Percentiles rank a stretch among this genome's conserved stretches.
phyloP scores from a whole-genome alignment of 306 rosid species.

The Inga oerstediana region DNA sequence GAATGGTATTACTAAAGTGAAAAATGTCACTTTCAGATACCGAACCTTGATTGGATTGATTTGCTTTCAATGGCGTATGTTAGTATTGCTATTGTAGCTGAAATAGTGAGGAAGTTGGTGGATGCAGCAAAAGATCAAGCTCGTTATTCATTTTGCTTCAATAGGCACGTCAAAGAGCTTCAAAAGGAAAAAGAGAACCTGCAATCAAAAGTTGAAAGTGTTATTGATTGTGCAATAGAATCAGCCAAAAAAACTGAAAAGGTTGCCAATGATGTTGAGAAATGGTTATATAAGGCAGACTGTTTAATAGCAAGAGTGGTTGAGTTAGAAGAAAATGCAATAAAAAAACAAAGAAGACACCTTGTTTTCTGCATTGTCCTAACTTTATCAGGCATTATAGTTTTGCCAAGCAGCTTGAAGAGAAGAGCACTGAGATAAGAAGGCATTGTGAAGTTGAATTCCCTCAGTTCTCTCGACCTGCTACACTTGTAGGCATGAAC shows the following conservation, averaged over 20 bases:
- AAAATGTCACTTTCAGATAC: too few species aligned
- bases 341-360: not conserved
- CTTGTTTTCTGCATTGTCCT: too few species aligned
- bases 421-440: too few species aligned
- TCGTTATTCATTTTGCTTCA: not conserved
- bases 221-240: not conserved
- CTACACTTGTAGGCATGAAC: too few species aligned
- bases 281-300: not conserved
- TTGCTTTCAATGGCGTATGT: too few species aligned
- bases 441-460: too few species aligned
- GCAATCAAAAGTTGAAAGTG: not conserved
- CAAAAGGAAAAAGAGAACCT: not conserved
- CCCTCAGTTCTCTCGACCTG: too few species aligned
- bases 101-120: not conserved
- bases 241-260: not conserved
- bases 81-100: not conserved
- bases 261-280: not conserved
- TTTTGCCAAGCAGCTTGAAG: not conserved
- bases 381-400: too few species aligned
- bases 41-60: too few species aligned
- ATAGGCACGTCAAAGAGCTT: not conserved
- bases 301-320: not conserved
- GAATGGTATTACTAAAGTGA: too few species aligned
- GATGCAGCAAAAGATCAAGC: not conserved
- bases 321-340: not conserved